Conservation (phyloP, 306 rosid species). For the Cercis canadensis region DNA sequence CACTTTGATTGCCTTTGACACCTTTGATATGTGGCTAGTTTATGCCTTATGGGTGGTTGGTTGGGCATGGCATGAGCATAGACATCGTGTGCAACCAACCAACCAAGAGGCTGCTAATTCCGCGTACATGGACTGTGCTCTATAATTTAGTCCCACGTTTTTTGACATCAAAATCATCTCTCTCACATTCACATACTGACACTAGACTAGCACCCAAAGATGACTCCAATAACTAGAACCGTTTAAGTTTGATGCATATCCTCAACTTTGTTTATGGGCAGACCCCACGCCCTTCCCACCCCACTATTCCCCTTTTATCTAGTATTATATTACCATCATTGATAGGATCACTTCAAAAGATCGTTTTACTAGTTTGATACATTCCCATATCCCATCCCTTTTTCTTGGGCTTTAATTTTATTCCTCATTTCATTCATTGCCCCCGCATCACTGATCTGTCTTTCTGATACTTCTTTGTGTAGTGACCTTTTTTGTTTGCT, state of each 20-base stretch:
- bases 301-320: conserved; percentile 1
- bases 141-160: conserved; percentile 41
- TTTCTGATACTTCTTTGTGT: conserved; percentile 45
- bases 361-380: conserved; percentile 24
- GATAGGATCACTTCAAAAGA: conserved; percentile 38
- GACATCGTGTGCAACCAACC: too few species aligned
- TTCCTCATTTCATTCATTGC: conserved; percentile 49
- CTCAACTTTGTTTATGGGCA: conserved; percentile 32
- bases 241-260: conserved; percentile 46
- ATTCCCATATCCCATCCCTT: conserved; percentile 27
- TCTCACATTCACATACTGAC: conserved; percentile 10
- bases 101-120: conserved; percentile 34
- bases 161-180: background rate
- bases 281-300: conserved; percentile 31
- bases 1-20: conserved; percentile 34
- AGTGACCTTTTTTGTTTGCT: conserved; percentile 54
- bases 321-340: conserved; percentile 40
- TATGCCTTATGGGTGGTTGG: conserved; percentile 23
- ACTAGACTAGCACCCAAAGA: conserved; percentile 19
- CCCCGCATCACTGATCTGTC: conserved; percentile 48
- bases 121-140: conserved; percentile 46
- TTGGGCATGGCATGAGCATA: conserved; percentile 32
- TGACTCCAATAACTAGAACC: conserved; percentile 33
- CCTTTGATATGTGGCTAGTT: conserved; percentile 22
- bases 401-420: conserved; percentile 17